Percentiles rank a stretch among this genome's conserved stretches.
Evolutionary conservation across 352 stramenopile species (phyloP).

Genomic region (Aphanomyces stellatus): DNA sequence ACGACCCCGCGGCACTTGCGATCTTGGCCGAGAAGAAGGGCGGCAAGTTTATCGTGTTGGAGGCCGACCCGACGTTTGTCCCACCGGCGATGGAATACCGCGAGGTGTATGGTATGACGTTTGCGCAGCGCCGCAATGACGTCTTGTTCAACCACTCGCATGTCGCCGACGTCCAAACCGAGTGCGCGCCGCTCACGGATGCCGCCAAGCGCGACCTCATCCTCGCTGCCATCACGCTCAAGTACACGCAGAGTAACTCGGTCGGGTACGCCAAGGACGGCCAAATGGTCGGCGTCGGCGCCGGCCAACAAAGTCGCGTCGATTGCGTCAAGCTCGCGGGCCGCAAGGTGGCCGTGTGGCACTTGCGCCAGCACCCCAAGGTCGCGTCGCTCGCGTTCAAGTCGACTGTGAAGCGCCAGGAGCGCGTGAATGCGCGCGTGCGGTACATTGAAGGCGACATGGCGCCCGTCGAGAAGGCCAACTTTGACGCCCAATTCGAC

Average conservation of each 20-base stretch:
- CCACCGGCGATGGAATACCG: slow-evolving; percentile 94
- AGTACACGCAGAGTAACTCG: slow-evolving; percentile 99
- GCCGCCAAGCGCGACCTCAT: slow-evolving; percentile 95
- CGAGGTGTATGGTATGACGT: slow-evolving; percentile 98
- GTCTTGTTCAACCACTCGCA: slow-evolving; percentile 91
- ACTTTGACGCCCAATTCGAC: slow-evolving; percentile 96
- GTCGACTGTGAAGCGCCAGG: slow-evolving; percentile 95
- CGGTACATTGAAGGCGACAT: slow-evolving; percentile 99
- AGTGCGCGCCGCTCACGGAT: slow-evolving; percentile 69
- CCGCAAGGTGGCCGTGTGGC: slow-evolving; percentile 97
- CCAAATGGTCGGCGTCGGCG: slow-evolving; percentile 99
- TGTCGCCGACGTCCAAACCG: slow-evolving; percentile 90
- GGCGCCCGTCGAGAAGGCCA: slow-evolving; percentile 87
- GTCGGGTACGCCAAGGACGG: slow-evolving; percentile 98
- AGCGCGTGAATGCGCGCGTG: slow-evolving; percentile 98
- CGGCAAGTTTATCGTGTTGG: slow-evolving; percentile 98
- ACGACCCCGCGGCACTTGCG: slow-evolving; percentile 94
- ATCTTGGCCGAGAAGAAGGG: slow-evolving; percentile 99
- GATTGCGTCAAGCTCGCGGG: slow-evolving; percentile 99
- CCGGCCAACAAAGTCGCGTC: slow-evolving; percentile 98
- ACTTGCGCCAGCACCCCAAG: slow-evolving; percentile 97
- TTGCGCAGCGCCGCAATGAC: slow-evolving; percentile 98
- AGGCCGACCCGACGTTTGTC: slow-evolving; percentile 90
- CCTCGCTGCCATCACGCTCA: slow-evolving; percentile 98
- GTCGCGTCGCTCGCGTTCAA: slow-evolving; percentile 95